Conservation (phyloP, 164 flowering plant genomes). For the Litsea cubeba region DNA sequence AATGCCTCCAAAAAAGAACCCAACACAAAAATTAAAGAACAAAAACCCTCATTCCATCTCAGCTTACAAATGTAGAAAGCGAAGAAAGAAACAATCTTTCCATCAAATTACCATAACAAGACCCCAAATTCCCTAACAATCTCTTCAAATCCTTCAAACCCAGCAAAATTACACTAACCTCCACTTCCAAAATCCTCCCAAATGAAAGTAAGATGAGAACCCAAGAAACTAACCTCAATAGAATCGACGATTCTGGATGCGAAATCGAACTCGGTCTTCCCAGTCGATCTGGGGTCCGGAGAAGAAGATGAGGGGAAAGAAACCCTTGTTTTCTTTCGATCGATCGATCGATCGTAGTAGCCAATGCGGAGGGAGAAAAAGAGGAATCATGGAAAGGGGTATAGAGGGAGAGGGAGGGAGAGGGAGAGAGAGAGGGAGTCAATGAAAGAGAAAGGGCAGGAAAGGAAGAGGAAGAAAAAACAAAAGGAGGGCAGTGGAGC, state of each 20-base stretch:
- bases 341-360: background rate
- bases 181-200: background rate
- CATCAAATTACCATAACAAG: background rate
- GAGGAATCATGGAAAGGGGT: background rate
- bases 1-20: background rate
- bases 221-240: background rate
- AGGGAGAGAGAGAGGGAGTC: conserved; percentile 13
- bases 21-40: no score
- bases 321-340: background rate
- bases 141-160: background rate
- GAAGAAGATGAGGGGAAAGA: background rate
- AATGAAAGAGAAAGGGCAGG: conserved; percentile 13
- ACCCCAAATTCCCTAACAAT: background rate
- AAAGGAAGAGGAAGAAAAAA: background rate
- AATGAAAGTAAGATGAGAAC: background rate
- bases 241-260: background rate
- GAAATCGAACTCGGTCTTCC: background rate
- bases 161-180: background rate
- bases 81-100: background rate
- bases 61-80: background rate
- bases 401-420: background rate
- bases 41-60: background rate
- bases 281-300: background rate
- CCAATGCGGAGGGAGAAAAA: background rate
- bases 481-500: conserved; percentile 5